Evolutionary conservation across 140 eudicot genomes (phyloP).

Genomic region (Erigeron philadelphicus): DNA sequence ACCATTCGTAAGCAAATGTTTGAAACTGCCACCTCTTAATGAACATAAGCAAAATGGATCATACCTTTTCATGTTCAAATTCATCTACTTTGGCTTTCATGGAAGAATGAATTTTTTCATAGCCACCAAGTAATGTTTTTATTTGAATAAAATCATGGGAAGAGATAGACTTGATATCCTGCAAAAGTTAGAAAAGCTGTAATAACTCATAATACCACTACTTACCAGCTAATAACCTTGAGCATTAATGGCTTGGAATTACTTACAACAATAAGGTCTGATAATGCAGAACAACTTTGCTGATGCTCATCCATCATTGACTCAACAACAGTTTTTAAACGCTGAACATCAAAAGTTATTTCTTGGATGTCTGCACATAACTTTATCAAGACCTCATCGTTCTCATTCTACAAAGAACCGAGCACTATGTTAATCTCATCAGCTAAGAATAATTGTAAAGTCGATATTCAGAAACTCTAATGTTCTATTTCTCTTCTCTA

Average conservation of each 20-base stretch:
- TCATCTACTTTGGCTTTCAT: conserved; percentile 46
- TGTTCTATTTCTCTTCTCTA: neutral
- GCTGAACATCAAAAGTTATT: conserved; percentile 47
- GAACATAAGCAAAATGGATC: conserved; percentile 13
- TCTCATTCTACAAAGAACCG: conserved; percentile 39
- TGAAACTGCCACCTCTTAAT: neutral
- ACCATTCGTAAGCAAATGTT: neutral
- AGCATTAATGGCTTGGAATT: conserved; percentile 17
- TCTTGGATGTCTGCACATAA: conserved; percentile 48
- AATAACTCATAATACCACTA: conserved; percentile 14
- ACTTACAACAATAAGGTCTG: conserved; percentile 53
- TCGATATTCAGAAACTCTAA: neutral
- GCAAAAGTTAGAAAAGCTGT: conserved; percentile 28
- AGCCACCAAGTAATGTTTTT: conserved; percentile 38
- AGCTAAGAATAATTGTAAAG: conserved; percentile 10
- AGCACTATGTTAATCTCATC: conserved; percentile 22
- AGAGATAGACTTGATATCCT: conserved; percentile 56
- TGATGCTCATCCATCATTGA: conserved; percentile 62
- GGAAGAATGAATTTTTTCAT: conserved; percentile 38
- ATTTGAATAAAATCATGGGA: conserved; percentile 38
- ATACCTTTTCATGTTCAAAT: conserved; percentile 77
- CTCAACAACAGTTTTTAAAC: conserved; percentile 38
- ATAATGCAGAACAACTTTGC: conserved; percentile 31
- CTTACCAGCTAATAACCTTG: neutral
- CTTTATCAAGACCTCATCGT: conserved; percentile 33